Conservation (phyloP, 1,284 basidiomycete species). For the Ustilago loliicola region DNA sequence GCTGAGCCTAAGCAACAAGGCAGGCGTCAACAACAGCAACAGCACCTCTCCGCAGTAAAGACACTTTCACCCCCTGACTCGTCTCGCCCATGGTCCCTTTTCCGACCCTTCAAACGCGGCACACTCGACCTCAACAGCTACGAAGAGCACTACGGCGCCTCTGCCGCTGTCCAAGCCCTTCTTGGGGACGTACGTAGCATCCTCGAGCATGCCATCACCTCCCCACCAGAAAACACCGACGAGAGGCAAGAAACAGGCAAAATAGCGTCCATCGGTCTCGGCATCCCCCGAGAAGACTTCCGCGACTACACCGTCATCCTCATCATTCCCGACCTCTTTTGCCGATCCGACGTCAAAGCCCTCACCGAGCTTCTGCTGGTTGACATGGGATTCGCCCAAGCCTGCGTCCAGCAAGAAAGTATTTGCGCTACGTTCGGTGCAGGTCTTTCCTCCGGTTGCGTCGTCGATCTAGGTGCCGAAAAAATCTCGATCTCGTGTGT, state of each 20-base stretch:
- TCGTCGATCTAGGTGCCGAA: conserved; percentile 91
- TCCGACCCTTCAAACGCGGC: conserved; percentile 64
- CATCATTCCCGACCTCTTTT: conserved; percentile 92
- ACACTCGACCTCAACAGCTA: conserved; percentile 64
- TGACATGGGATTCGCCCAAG: conserved; percentile 77
- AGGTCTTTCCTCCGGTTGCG: conserved; percentile 92
- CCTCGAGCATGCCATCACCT: conserved; percentile 61
- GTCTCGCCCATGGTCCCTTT: conserved; percentile 61
- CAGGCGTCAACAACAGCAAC: conserved; percentile 41
- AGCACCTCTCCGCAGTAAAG: conserved; percentile 30
- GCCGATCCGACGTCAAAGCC: conserved; percentile 84
- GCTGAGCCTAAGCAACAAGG: conserved; percentile 39
- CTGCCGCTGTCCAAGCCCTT: conserved; percentile 56
- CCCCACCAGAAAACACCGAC: conserved; percentile 53
- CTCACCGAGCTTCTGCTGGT: conserved; percentile 82
- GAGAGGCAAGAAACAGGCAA: conserved; percentile 46
- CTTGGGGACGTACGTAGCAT: conserved; percentile 63
- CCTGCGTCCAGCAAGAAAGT: conserved; percentile 74
- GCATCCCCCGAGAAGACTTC: conserved; percentile 50
- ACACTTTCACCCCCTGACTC: conserved; percentile 39
- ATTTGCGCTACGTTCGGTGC: conserved; percentile 94
- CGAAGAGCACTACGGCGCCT: conserved; percentile 58
- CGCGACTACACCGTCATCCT: conserved; percentile 82
- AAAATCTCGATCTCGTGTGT: conserved; percentile 91
- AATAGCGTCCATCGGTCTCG: conserved; percentile 55